A percentile compares a stretch with the other conserved stretches of the same genome.
Evolutionary conservation across 495 filamentous ascomycete genomes (phyloP).

Genomic region (Hyphodiscus hymeniophilus): DNA sequence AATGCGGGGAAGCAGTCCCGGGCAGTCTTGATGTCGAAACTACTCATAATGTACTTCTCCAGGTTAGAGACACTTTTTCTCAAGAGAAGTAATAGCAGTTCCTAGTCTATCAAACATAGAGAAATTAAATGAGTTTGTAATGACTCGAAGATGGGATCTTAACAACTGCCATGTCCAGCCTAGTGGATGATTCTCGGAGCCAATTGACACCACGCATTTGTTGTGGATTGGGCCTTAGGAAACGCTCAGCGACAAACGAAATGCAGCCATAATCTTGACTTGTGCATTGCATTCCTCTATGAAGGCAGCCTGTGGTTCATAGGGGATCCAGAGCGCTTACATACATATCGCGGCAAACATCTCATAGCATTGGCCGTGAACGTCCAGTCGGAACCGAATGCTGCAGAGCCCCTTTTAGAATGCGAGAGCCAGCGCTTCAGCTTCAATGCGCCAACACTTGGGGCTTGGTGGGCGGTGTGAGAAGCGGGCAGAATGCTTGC

Average conservation of each 20-base stretch:
- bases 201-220: not conserved
- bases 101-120: too few relatives aligned
- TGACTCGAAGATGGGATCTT: not conserved
- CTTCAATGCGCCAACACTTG: conserved; percentile 3
- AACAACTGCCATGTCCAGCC: not conserved
- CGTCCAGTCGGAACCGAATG: conserved; percentile 7
- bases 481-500: conserved; percentile 5
- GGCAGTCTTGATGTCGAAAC: conserved; percentile 45
- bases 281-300: not conserved
- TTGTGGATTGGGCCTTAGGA: not conserved
- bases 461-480: conserved; percentile 10
- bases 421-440: conserved; percentile 16
- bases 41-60: conserved; percentile 5
- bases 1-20: conserved; percentile 59
- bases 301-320: not conserved
- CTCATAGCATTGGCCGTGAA: conserved; percentile 3
- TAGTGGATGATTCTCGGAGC: not conserved
- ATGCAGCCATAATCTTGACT: not conserved
- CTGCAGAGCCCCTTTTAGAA: conserved; percentile 12
- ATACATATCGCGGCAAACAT: conserved; percentile 14
- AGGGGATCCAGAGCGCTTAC: conserved; percentile 14
- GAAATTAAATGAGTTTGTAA: not conserved
- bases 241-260: not conserved
- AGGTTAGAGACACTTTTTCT: not conserved
- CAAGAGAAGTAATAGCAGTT: not conserved